Conservation (phyloP, 768 basidiomycete genomes). For the Floccularia luteovirens region DNA sequence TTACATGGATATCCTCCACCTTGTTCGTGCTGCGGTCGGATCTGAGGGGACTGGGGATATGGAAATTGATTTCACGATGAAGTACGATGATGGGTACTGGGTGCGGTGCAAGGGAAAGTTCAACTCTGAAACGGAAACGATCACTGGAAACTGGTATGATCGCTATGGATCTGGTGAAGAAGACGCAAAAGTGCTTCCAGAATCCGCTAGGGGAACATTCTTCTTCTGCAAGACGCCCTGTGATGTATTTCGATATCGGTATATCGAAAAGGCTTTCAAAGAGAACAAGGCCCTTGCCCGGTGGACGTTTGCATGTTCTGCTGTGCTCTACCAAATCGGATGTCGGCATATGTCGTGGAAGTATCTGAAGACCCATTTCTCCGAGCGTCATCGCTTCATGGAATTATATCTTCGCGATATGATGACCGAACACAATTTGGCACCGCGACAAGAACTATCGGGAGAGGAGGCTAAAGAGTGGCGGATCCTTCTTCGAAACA, state of each 20-base stretch:
- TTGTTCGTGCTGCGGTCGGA: background rate
- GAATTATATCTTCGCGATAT: background rate
- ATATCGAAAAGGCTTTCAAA: background rate
- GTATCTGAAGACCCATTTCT: background rate
- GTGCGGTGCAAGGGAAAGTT: slow-evolving; percentile 2
- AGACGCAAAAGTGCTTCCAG: background rate
- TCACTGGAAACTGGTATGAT: slow-evolving; percentile 2
- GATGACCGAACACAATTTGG: background rate
- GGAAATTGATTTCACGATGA: slow-evolving; percentile 5
- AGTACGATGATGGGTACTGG: slow-evolving; percentile 3
- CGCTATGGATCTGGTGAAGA: background rate
- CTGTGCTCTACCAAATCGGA: slow-evolving; percentile 4
- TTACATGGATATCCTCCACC: slow-evolving; percentile 1
- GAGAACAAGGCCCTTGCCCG: slow-evolving; percentile 5
- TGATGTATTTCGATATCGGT: background rate
- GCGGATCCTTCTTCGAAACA: background rate
- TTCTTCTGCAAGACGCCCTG: background rate
- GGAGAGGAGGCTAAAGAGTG: background rate
- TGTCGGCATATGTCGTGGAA: slow-evolving; percentile 1
- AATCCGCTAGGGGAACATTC: background rate
- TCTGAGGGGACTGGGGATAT: background rate
- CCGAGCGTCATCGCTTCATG: background rate
- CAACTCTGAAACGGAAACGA: background rate
- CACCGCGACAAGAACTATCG: background rate
- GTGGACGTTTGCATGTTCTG: slow-evolving; percentile 7